Evolutionary conservation across 352 stramenopile species (phyloP).

Genomic region (Pythium myriotylum): DNA sequence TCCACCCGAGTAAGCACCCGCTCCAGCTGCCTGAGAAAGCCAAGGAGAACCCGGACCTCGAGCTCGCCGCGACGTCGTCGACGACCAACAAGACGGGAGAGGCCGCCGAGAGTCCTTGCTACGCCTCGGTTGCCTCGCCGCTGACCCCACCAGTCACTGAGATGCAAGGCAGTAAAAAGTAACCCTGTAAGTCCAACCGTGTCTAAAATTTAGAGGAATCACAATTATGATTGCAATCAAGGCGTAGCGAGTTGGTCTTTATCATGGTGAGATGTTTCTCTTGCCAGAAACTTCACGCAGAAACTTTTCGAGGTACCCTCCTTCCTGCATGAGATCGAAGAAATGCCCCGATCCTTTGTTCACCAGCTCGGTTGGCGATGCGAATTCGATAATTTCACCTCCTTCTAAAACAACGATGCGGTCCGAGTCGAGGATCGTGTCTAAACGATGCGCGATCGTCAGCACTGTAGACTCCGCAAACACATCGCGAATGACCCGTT

Average conservation of each 20-base stretch:
- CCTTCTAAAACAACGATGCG: slow-evolving; percentile 87
- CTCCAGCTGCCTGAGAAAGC: slow-evolving; percentile 13
- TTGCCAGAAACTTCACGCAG: too few species aligned
- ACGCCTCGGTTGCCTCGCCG: neutral
- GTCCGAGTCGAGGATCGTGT: slow-evolving; percentile 92
- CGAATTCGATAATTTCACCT: slow-evolving; percentile 86
- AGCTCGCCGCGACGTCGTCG: neutral
- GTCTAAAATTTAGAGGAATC: too few species aligned
- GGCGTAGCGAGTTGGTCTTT: too few species aligned
- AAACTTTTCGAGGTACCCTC: slow-evolving; percentile 38
- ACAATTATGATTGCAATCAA: too few species aligned
- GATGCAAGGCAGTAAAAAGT: too few species aligned
- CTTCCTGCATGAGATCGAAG: slow-evolving; percentile 49
- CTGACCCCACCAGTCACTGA: neutral
- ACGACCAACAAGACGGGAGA: neutral
- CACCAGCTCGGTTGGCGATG: slow-evolving; percentile 67
- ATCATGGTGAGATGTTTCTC: too few species aligned
- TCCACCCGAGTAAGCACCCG: slow-evolving; percentile 48
- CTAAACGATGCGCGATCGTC: slow-evolving; percentile 92
- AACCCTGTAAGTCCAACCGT: too few species aligned
- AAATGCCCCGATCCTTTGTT: slow-evolving; percentile 44
- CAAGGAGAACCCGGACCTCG: neutral
- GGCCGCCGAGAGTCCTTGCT: neutral
- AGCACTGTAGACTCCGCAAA: slow-evolving; percentile 90
- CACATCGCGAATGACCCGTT: slow-evolving; percentile 77